Evolutionary conservation across 139 green algal species (phyloP).

Genomic region (Chlorella sp.): DNA sequence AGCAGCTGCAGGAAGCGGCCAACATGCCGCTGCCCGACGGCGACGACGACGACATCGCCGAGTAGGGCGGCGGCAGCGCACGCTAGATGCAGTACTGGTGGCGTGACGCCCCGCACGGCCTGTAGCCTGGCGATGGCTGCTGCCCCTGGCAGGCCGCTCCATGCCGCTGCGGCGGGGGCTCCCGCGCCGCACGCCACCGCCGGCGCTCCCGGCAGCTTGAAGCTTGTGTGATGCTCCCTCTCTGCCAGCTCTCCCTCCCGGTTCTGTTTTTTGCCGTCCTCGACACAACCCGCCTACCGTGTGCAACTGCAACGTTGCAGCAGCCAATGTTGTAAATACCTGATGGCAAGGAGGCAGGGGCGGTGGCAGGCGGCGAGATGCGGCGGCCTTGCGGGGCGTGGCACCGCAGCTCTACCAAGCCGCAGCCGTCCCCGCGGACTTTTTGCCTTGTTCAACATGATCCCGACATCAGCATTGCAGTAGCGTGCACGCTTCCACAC

Average conservation of each 20-base stretch:
- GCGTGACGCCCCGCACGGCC: too few species aligned
- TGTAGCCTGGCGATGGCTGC: too few species aligned
- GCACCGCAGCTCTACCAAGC: too few species aligned
- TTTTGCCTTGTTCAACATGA: too few species aligned
- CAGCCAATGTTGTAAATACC: neutral
- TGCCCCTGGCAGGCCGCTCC: too few species aligned
- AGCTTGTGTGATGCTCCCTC: slow-evolving; percentile 3
- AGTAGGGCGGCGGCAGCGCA: slow-evolving; percentile 30
- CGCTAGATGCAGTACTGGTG: neutral
- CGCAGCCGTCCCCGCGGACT: too few species aligned
- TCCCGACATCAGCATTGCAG: too few species aligned
- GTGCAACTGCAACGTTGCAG: slow-evolving; percentile 2
- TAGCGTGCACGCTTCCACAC: too few species aligned
- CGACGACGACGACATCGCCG: slow-evolving; percentile 81
- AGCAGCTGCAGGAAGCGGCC: slow-evolving; percentile 77
- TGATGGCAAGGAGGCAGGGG: neutral
- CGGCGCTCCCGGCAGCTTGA: neutral
- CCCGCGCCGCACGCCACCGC: too few species aligned
- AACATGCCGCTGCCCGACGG: slow-evolving; percentile 83
- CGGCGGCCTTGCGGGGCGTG: too few species aligned
- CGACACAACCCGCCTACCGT: neutral
- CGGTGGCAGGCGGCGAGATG: neutral
- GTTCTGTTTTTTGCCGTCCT: neutral
- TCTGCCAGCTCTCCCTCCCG: slow-evolving; percentile 10
- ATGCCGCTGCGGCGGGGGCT: too few species aligned